Base-by-base conservation (phyloP, 495 filamentous ascomycete genomes). In the Cetradonia linearis region DNA sequence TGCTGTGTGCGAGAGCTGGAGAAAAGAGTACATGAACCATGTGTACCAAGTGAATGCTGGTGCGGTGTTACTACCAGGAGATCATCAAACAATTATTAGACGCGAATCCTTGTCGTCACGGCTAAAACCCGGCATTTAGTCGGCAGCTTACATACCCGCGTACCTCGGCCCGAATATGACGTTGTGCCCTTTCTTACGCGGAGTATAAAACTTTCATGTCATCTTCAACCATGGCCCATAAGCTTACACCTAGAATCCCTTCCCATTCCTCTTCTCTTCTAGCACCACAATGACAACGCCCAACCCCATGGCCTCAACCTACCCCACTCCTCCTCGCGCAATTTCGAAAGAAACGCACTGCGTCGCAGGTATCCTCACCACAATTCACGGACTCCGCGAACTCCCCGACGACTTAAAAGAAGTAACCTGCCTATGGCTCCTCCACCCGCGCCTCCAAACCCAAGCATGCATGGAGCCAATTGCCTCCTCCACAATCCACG, bases 391-490 rank as follows among this genome's bases (percentile, higher is more conserved):
- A 23, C 77, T 96, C 1, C 71, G 82, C 20, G 88, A 96, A 64
- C 77, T 96, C 7, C 71, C 77, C 6, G 25, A 76, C 11, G 60
- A 79, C 34, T 65, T 67, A 27, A 60, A 66, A 33, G 70, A 74
- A 3, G 72, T 91, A 14, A 83, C 89, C 33, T 87, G 85, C 69
- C 77, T 95, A 48, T 95, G 90, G 89, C 81, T 97, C 18, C 79
- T 96, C 34, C 89, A 96, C 71, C 88, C 86, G 2, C 83, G 93
- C 25, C 72, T 85, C 36, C 74, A 81, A 33, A 81, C 73, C 1
- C 82, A 88, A 68, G 83, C 81, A 55, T 78, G 77, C 61, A 96
- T 97, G 92, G 70, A 68, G 0, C 74, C 74, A 27, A 69, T 84
- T 42, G 86, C 83, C 11, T 70, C 72, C 4, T 72, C 75, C 1